These are phyloP conservation scores for Colletotrichum tanaceti DNA, from an alignment of 2,329 filamentous ascomycete species.

Conservation along the genomic window DNA sequence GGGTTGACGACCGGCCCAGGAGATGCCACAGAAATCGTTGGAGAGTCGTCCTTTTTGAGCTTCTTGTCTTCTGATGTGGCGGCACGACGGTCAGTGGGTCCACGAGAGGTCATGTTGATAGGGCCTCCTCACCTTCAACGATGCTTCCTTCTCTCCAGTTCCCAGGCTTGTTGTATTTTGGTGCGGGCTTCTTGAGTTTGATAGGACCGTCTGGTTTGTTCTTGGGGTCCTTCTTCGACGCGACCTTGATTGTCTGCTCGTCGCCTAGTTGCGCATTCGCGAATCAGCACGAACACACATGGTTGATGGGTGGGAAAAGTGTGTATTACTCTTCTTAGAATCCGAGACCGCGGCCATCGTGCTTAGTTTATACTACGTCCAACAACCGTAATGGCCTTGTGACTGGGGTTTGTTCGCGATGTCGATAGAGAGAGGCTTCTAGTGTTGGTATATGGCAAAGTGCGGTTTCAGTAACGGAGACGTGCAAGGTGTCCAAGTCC, in stretches of 20 bases:
- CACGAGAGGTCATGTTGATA: background rate
- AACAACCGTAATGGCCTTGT: background rate
- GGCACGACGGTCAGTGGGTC: conserved; percentile 17
- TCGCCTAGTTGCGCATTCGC: conserved; percentile 54
- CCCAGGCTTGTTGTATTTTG: conserved; percentile 73
- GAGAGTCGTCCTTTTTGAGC: conserved; percentile 57
- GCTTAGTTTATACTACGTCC: background rate
- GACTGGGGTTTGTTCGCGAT: background rate
- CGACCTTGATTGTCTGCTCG: conserved; percentile 72
- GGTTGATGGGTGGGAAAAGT: background rate
- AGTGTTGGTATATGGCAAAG: conserved; percentile 15
- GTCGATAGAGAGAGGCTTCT: conserved; percentile 2
- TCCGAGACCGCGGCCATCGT: conserved; percentile 40
- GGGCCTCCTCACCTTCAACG: conserved; percentile 63
- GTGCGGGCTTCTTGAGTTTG: conserved; percentile 71
- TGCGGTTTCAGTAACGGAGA: background rate
- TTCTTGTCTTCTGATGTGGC: conserved; percentile 64
- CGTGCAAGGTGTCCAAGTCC: conserved; percentile 16
- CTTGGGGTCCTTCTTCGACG: conserved; percentile 65
- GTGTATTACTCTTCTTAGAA: conserved; percentile 37
- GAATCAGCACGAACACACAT: background rate
- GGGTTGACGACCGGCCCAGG: conserved; percentile 71
- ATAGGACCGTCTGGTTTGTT: conserved; percentile 60
- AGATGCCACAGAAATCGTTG: conserved; percentile 54
- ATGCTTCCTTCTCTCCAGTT: conserved; percentile 78